Evolutionary conservation across 495 filamentous ascomycete genomes (phyloP).

Genomic region (Penicillium cataractarum): DNA sequence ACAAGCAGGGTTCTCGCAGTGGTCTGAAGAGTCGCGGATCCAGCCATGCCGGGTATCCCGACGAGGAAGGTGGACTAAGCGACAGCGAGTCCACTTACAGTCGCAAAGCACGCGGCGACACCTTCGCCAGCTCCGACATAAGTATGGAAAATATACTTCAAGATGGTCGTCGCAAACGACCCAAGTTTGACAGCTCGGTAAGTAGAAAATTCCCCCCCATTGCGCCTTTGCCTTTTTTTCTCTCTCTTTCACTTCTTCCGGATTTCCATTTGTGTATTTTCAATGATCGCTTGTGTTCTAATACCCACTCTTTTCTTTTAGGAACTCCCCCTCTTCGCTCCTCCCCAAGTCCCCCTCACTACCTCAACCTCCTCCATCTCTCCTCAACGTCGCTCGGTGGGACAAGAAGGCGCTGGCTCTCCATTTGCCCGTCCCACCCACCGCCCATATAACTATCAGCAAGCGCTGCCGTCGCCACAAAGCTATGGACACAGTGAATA

Average conservation of each 20-base stretch:
- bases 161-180: constrained; percentile 90
- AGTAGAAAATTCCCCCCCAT: constrained; percentile 41
- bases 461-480: constrained; percentile 77
- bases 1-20: constrained; percentile 69
- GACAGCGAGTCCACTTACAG: constrained; percentile 80
- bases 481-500: constrained; percentile 65
- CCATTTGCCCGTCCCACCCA: constrained; percentile 73
- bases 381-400: constrained; percentile 75
- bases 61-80: constrained; percentile 74
- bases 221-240: constrained; percentile 15
- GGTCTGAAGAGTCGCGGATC: constrained; percentile 68
- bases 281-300: constrained; percentile 10
- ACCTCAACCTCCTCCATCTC: constrained; percentile 91
- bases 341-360: constrained; percentile 86
- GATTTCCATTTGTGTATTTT: background rate
- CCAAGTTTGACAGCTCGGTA: constrained; percentile 97
- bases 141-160: constrained; percentile 98
- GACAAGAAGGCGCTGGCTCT: constrained; percentile 61
- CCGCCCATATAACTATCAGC: constrained; percentile 71
- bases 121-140: constrained; percentile 91
- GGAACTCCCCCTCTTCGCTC: constrained; percentile 94
- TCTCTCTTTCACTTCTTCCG: constrained; percentile 12
- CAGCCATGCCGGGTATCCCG: constrained; percentile 66
- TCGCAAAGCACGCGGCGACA: constrained; percentile 73
- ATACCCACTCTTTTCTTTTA: constrained; percentile 41